These are phyloP conservation scores for Backusella australiensis DNA, from an alignment of 192 early-diverging fungal species.

Conservation along the genomic window DNA sequence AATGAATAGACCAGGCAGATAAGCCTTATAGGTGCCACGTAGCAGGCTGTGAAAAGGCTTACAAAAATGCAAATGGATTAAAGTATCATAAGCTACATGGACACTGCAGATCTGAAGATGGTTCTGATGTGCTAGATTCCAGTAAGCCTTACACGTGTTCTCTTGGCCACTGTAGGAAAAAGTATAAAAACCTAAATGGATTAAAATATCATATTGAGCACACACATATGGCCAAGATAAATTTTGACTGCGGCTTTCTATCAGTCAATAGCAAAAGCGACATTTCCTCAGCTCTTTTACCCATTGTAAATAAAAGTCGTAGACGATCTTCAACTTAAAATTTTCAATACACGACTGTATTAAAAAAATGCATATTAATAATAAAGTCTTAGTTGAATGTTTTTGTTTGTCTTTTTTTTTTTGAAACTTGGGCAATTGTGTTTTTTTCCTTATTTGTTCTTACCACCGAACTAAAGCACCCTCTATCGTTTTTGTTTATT, in stretches of 20 bases:
- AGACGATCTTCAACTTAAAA: not conserved
- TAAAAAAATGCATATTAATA: not conserved
- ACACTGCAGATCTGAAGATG: conserved; percentile 49
- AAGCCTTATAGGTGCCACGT: conserved; percentile 32
- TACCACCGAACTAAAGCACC: no score
- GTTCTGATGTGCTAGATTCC: conserved; percentile 47
- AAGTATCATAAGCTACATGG: conserved; percentile 97
- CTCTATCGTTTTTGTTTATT: no score
- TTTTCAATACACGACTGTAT: not conserved
- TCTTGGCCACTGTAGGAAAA: conserved; percentile 74
- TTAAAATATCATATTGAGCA: conserved; percentile 92
- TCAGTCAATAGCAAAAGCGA: not conserved
- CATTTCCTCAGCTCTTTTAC: not conserved
- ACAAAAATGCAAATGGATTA: conserved; percentile 97
- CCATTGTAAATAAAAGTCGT: conserved; percentile 2
- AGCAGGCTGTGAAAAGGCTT: conserved; percentile 84
- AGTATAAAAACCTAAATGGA: conserved; percentile 93
- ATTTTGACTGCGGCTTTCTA: not conserved
- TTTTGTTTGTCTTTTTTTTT: not conserved
- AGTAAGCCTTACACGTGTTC: conserved; percentile 72
- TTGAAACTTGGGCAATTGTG: not conserved
- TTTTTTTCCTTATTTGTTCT: no score
- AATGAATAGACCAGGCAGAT: not conserved
- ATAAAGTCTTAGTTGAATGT: not conserved
- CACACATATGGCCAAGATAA: conserved; percentile 49